Evolutionary conservation across 2,329 filamentous ascomycete genomes (phyloP).

Genomic region (Calonectria honghensis): DNA sequence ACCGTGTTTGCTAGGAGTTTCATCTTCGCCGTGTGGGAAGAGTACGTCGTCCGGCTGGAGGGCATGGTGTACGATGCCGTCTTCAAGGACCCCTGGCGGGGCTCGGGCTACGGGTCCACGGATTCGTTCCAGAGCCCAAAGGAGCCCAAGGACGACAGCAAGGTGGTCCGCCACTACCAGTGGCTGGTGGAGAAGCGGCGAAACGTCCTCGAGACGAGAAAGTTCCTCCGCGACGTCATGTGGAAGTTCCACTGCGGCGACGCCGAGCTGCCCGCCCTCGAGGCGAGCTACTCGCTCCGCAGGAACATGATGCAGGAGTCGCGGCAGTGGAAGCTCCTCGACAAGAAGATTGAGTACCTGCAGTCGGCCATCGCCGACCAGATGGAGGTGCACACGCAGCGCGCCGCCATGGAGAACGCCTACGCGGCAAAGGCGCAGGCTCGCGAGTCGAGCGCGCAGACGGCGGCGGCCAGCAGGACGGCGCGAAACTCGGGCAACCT

Average conservation of each 20-base stretch:
- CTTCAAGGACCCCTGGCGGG: background rate
- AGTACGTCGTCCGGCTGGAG: background rate
- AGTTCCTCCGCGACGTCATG: slow-evolving; percentile 17
- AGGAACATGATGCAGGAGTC: slow-evolving; percentile 13
- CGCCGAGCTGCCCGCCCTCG: background rate
- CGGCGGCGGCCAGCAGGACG: background rate
- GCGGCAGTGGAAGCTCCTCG: slow-evolving; percentile 6
- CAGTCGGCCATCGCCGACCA: slow-evolving; percentile 9
- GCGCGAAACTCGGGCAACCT: slow-evolving; percentile 1
- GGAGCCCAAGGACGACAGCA: background rate
- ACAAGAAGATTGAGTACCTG: slow-evolving; percentile 11
- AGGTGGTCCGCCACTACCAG: slow-evolving; percentile 11
- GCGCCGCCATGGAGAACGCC: slow-evolving; percentile 6
- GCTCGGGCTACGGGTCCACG: background rate
- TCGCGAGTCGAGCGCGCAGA: background rate
- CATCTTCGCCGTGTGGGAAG: background rate
- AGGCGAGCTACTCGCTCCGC: background rate
- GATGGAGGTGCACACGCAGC: slow-evolving; percentile 16
- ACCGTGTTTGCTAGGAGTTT: background rate
- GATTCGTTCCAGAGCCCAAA: background rate
- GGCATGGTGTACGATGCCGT: background rate
- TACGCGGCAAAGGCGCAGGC: background rate
- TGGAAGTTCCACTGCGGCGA: slow-evolving; percentile 15
- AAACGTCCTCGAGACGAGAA: background rate
- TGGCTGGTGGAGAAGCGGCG: slow-evolving; percentile 2